Base-by-base conservation (phyloP, 1,284 basidiomycete genomes). In the Sphaerobolus stellatus region DNA sequence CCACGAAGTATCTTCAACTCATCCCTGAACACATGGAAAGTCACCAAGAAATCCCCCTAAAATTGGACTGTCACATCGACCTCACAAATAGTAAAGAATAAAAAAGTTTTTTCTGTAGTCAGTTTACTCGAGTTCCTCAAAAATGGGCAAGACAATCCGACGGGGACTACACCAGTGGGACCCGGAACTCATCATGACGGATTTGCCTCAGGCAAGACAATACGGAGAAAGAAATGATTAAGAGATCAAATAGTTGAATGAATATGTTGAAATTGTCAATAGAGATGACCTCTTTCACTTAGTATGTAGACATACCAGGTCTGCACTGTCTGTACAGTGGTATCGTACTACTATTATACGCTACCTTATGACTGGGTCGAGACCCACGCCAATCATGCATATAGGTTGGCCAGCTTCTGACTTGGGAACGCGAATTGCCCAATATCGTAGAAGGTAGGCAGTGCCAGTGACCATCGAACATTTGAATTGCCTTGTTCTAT, bases 11-110 rank as follows among this genome's bases (percentile, higher is more conserved):
- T 68, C 69, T 83, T 80, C 63, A 81, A 61, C 44, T 88, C 88
- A 59, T 82, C 76, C 75, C 87, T 80, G 80, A 84, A 91, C 31
- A 81, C 76, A 53, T 82, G 72, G 75, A 92, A 92, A 3, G 90
- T 90, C 14, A 90, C 90, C 83, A 92, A 72, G 59, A 81, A 71
- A 59, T 79, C 71, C 71, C 73, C 6, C 22, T 36, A 18, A 36
- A 48, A 16, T 66, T 93, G 90, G 48, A n/a, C n/a, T n/a, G n/a
- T n/a, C n/a, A 89, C 82, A 69, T 93, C 88, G 62, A 94, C 87
- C 75, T 94, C 94, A 80, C 85, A 90, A 72, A 87, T n/a, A n/a
- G n/a, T n/a, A 90, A 52, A 72, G 75, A 71, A 91, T 79, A 28
- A 75, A 69, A 50, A 79, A 61, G 64, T 66, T 73, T 61, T 78